Percentiles rank a stretch among this genome's conserved stretches.
phyloP scores from a whole-genome alignment of 306 rosid species.

The Sechiopsis laciniata region DNA sequence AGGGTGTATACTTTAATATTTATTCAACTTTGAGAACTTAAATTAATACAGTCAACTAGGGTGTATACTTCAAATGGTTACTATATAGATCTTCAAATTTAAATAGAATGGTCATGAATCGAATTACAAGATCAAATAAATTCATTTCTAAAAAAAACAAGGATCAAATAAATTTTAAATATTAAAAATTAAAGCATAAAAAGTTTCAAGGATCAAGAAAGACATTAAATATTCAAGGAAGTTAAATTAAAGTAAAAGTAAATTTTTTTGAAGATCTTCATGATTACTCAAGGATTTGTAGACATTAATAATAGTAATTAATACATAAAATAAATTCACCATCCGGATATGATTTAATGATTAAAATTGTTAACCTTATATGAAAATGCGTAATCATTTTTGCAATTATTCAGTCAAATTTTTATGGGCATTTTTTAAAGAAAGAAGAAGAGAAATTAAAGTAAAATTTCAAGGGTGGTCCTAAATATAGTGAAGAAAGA shows the following conservation, averaged over 20 bases:
- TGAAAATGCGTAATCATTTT: background rate
- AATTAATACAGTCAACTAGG: too few relatives aligned
- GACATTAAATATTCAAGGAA: background rate
- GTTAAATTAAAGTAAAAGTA: too few relatives aligned
- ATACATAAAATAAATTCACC: background rate
- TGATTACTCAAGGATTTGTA: background rate
- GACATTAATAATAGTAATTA: background rate
- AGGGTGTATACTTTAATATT: too few relatives aligned
- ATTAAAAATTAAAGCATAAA: background rate
- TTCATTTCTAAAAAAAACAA: background rate
- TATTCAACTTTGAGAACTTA: too few relatives aligned
- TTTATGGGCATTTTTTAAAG: background rate
- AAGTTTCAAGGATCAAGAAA: background rate
- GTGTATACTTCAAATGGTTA: too few relatives aligned
- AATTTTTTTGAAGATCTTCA: background rate
- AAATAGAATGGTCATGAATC: too few relatives aligned
- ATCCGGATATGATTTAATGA: background rate
- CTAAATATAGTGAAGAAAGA: background rate
- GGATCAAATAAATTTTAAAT: background rate
- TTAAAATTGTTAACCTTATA: slow-evolving; percentile 1
- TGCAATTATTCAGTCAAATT: slow-evolving; percentile 5
- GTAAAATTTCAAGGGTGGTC: background rate
- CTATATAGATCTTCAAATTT: too few relatives aligned
- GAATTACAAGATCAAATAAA: too few relatives aligned
- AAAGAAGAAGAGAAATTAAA: background rate